These are phyloP conservation scores for Prunus salicina DNA, from an alignment of 306 rosid genomes.

Conservation along the genomic window DNA sequence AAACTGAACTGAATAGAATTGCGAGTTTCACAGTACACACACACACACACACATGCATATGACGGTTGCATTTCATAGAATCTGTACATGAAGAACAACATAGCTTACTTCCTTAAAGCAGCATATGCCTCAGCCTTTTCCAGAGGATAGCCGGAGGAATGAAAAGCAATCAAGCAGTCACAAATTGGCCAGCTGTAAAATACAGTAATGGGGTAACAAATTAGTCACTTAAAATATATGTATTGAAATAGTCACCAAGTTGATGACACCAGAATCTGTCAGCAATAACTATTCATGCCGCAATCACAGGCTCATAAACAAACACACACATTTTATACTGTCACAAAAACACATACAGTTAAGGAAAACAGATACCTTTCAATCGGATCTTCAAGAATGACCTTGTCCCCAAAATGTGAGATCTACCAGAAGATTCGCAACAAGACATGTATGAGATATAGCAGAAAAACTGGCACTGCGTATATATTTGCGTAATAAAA, in stretches of 20 bases:
- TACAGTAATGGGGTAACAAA: constrained; percentile 19
- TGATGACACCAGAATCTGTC: constrained; percentile 1
- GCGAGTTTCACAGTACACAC: too few relatives aligned
- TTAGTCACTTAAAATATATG: constrained; percentile 1
- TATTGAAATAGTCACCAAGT: not conserved
- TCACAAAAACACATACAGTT: constrained; percentile 4
- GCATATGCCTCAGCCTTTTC: constrained; percentile 91
- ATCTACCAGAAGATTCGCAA: constrained; percentile 47
- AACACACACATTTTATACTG: not conserved
- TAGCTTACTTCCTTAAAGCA: constrained; percentile 88
- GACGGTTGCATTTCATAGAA: constrained; percentile 19
- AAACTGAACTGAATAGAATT: too few relatives aligned
- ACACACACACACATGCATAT: not conserved
- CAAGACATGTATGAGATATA: constrained; percentile 11
- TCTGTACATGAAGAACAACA: constrained; percentile 9
- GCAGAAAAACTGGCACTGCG: not conserved
- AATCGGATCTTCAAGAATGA: constrained; percentile 81
- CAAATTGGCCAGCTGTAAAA: constrained; percentile 92
- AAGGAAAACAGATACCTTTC: constrained; percentile 59
- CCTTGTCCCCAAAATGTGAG: constrained; percentile 79
- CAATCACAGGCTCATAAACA: not conserved
- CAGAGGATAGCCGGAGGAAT: constrained; percentile 92
- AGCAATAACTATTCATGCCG: not conserved
- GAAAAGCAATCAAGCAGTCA: constrained; percentile 94
- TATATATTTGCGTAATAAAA: not conserved